phyloP scores from a whole-genome alignment of 768 basidiomycete species.

The Rhodosporidiobolus odoratus region DNA sequence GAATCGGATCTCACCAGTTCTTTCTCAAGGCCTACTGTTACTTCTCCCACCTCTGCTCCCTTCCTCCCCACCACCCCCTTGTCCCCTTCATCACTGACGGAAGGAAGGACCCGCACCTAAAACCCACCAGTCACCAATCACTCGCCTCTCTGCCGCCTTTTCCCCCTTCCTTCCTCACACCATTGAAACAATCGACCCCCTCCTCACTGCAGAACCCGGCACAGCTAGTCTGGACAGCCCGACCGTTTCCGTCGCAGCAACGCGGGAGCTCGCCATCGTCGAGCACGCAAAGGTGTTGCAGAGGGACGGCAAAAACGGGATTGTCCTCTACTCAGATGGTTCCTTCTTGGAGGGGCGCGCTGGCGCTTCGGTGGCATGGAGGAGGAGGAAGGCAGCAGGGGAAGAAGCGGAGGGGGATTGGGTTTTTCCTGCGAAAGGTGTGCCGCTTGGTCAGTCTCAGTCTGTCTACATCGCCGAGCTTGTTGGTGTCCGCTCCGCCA shows the following conservation, averaged over 20 bases:
- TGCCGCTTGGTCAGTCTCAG: not conserved
- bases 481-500: not conserved
- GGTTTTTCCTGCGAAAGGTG: not conserved
- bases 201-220: not conserved
- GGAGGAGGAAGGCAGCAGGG: not conserved
- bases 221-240: not conserved
- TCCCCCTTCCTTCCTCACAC: not conserved
- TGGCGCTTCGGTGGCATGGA: not conserved
- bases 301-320: not conserved
- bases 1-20: too few species aligned
- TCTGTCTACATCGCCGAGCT: not conserved
- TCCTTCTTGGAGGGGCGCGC: not conserved
- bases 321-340: not conserved
- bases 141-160: not conserved
- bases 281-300: not conserved
- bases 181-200: not conserved
- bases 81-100: too few species aligned
- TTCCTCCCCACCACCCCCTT: too few species aligned
- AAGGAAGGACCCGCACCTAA: too few species aligned
- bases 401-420: not conserved
- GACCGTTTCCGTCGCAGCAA: not conserved
- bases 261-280: not conserved
- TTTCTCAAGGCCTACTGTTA: not conserved
- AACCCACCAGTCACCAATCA: too few species aligned
- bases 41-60: too few species aligned